Evolutionary conservation across 2,329 filamentous ascomycete genomes (phyloP).

Genomic region (Colletotrichum cereale): DNA sequence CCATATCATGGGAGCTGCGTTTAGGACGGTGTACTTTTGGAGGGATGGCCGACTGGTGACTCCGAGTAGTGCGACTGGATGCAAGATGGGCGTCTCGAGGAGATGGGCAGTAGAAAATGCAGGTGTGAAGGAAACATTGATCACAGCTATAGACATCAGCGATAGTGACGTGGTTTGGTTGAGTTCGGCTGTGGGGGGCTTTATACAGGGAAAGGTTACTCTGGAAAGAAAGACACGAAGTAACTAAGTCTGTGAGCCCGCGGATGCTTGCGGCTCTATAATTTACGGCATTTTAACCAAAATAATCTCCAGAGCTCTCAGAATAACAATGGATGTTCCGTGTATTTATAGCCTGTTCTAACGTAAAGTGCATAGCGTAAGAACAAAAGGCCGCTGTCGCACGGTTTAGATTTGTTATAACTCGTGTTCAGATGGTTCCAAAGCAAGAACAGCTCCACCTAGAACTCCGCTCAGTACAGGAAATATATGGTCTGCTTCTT

Average conservation of each 20-base stretch:
- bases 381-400: too few species aligned
- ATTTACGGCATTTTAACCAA: not conserved
- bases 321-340: too few species aligned
- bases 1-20: not conserved
- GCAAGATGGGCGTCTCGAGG: constrained; percentile 16
- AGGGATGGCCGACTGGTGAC: not conserved
- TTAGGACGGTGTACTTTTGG: constrained; percentile 15
- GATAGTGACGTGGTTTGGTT: not conserved
- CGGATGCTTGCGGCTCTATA: not conserved
- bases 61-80: constrained; percentile 2
- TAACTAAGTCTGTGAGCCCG: not conserved
- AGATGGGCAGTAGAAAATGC: not conserved
- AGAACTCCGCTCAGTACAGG: too few species aligned
- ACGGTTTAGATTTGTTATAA: too few species aligned
- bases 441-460: too few species aligned
- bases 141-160: not conserved
- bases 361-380: too few species aligned
- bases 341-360: too few species aligned
- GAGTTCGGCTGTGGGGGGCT: constrained; percentile 4
- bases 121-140: not conserved
- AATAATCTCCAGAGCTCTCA: too few species aligned
- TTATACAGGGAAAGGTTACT: constrained; percentile 1
- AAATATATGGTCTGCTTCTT: too few species aligned
- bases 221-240: not conserved
- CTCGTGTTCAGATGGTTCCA: too few species aligned